Evolutionary conservation across 116 monocot species (phyloP).

Genomic region (Trichopus zeylanicus): DNA sequence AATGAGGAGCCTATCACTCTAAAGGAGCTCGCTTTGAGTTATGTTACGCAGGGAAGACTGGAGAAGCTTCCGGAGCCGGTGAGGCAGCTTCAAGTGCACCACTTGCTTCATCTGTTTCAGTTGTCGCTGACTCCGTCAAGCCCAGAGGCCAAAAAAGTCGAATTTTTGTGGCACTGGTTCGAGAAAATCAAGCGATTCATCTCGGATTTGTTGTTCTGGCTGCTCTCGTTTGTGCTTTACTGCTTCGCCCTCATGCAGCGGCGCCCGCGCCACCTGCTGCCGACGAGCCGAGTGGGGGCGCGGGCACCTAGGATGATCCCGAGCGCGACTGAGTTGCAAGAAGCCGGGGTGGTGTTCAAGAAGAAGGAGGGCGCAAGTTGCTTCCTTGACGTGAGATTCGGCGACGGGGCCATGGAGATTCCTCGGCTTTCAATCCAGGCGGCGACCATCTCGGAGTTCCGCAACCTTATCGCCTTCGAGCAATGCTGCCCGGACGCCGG

Average conservation of each 20-base stretch:
- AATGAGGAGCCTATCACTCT: neutral
- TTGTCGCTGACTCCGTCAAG: neutral
- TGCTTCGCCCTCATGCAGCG: neutral
- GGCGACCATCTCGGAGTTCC: neutral
- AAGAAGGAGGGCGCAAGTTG: neutral
- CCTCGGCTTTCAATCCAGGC: neutral
- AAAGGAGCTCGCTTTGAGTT: neutral
- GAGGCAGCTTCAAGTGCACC: neutral
- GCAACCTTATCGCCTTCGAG: slow-evolving; percentile 17
- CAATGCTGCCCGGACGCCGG: slow-evolving; percentile 4
- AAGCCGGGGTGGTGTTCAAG: neutral
- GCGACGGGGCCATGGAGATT: neutral
- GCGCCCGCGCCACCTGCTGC: neutral
- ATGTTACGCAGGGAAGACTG: neutral
- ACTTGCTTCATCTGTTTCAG: neutral
- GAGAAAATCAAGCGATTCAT: neutral
- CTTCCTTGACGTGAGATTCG: neutral
- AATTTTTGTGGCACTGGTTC: neutral
- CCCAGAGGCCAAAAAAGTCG: too few species aligned
- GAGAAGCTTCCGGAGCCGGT: neutral
- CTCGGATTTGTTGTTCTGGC: neutral
- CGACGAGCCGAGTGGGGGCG: neutral
- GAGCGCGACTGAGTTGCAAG: neutral
- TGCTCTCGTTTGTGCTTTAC: neutral
- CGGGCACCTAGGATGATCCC: neutral